phyloP scores from a whole-genome alignment of 768 basidiomycete genomes.

The Trametes meyenii region DNA sequence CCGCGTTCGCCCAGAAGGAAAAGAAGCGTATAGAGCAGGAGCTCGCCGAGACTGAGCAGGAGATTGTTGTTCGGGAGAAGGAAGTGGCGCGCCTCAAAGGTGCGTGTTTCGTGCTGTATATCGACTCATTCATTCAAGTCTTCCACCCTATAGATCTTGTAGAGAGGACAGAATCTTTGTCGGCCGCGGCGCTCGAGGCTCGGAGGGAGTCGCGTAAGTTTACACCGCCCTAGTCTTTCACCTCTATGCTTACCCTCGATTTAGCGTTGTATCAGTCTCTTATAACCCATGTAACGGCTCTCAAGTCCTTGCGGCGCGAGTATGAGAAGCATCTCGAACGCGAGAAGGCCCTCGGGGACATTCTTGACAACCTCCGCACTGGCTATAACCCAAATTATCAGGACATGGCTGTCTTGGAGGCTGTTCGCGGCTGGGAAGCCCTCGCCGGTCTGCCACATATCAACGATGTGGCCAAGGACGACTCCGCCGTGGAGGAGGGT shows the following conservation, averaged over 20 bases:
- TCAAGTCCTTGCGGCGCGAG: constrained; percentile 76
- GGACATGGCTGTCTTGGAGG: constrained; percentile 98
- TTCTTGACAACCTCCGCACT: constrained; percentile 76
- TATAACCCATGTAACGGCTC: constrained; percentile 68
- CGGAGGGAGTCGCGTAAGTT: constrained; percentile 85
- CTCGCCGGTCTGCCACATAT: constrained; percentile 71
- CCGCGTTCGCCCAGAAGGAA: constrained; percentile 87
- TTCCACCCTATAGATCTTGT: constrained; percentile 59
- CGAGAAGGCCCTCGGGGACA: constrained; percentile 77
- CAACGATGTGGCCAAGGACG: constrained; percentile 62
- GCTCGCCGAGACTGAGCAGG: constrained; percentile 51
- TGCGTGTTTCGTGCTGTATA: constrained; percentile 31
- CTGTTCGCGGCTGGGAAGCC: constrained; percentile 91
- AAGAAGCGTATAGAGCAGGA: constrained; percentile 77
- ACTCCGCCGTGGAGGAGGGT: constrained; percentile 36
- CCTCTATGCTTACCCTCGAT: neutral
- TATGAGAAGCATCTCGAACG: constrained; percentile 73
- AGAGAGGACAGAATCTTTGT: constrained; percentile 75
- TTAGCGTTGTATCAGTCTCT: constrained; percentile 83
- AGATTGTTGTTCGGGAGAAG: constrained; percentile 64
- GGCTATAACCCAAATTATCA: constrained; percentile 99
- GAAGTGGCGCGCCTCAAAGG: constrained; percentile 78
- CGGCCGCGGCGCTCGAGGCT: constrained; percentile 78
- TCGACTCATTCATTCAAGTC: neutral
- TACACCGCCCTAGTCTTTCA: neutral